Base-by-base conservation (phyloP, 768 basidiomycete species). In the Termitomyces eurrhizus region DNA sequence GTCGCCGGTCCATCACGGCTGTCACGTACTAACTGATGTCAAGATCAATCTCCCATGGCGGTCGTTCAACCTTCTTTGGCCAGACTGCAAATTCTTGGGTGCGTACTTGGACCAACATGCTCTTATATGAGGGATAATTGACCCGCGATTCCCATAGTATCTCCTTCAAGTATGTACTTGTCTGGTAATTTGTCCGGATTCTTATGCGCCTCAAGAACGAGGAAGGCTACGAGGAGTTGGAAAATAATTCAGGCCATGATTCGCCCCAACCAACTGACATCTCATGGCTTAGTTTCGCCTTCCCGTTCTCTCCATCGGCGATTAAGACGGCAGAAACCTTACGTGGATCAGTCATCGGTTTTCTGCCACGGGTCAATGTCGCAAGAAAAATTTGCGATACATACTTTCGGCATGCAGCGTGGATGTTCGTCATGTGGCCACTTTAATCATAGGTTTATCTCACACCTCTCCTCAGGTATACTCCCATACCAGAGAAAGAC, bases 31-130 rank as follows among this genome's bases (percentile, higher is more conserved):
- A 59, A 68, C 26, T 52, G 21, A 37, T 48, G 37, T 12, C 45
- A 64, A 88, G 87, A 61, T 83, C 85, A 45, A 83, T 89, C 59
- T 83, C 84, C 8, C 81, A 84, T 59, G 78, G 78, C 26, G 87
- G 86, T 32, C 80, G 83, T 49, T 81, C 84, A 6, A 85, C 82
- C 36, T 89, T 88, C 70, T 88, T 81, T 69, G 87, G 87, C 26
- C 78, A 78, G 56, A 80, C 85, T 32, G 86, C 87, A 29, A 89
- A 85, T 67, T 84, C 87, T 62, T 88, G 86, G 83, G 87, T 89
- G 52, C n/a, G 58, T 56, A 21, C 21, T 52, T 21, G 11, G 7
- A 61, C 21, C 44, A n/a, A 35, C n/a, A 12, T 36, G 41, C 54
- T 55, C 54, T 45, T 41, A 33, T 42, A 57, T 44, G 56, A 61